These are phyloP conservation scores for Rhododendron williamsianum DNA, from an alignment of 148 eudicot species.

Conservation along the genomic window DNA sequence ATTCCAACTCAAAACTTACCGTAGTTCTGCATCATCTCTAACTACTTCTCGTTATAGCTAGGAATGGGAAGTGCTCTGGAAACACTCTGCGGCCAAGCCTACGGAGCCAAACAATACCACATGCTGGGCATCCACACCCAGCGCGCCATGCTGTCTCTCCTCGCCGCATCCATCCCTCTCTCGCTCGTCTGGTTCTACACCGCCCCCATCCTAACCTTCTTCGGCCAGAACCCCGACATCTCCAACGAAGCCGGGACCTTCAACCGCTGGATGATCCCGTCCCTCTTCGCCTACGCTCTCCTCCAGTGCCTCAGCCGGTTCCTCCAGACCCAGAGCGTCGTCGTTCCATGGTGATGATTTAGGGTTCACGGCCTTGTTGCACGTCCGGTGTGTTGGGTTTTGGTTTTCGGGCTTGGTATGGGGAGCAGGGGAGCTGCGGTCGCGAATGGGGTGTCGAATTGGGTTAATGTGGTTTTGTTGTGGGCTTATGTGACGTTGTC, in stretches of 20 bases:
- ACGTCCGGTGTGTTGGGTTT: slow-evolving; percentile 35
- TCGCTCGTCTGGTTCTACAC: slow-evolving; percentile 36
- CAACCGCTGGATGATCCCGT: slow-evolving; percentile 35
- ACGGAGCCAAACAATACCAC: slow-evolving; percentile 44
- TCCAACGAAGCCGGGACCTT: slow-evolving; percentile 36
- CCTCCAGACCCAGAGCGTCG: slow-evolving; percentile 38
- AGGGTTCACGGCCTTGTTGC: slow-evolving; percentile 32
- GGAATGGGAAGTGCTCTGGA: slow-evolving; percentile 59
- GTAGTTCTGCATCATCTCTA: too few species aligned
- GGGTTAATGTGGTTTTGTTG: slow-evolving; percentile 36
- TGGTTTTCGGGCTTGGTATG: slow-evolving; percentile 28
- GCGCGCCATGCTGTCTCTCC: slow-evolving; percentile 31
- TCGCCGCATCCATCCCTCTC: slow-evolving; percentile 23
- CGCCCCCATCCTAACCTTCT: slow-evolving; percentile 19
- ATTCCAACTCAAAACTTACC: not conserved
- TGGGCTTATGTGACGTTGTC: slow-evolving; percentile 31
- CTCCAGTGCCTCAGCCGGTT: slow-evolving; percentile 49
- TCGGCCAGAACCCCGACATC: slow-evolving; percentile 37
- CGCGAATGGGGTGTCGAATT: slow-evolving; percentile 36
- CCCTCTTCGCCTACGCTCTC: slow-evolving; percentile 39
- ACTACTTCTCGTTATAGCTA: slow-evolving; percentile 17
- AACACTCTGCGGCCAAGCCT: slow-evolving; percentile 45
- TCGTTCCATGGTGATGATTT: slow-evolving; percentile 32
- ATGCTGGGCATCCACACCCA: slow-evolving; percentile 43
- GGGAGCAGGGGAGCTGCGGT: slow-evolving; percentile 46